Conservation (phyloP, 1,139 yeast genomes). For the Taphrina pruni region DNA sequence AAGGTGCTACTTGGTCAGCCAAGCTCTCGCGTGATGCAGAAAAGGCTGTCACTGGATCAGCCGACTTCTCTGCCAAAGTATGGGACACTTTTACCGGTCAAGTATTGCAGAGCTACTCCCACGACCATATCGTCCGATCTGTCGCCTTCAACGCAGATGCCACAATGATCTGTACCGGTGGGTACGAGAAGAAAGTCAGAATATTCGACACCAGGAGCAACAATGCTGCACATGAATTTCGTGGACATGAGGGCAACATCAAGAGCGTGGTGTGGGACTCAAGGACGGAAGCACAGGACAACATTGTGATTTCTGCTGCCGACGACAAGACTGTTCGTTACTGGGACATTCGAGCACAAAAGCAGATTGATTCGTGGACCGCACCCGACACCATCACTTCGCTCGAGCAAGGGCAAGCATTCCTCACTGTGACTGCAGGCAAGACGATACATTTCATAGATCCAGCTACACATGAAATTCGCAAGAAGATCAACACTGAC, state of each 20-base stretch:
- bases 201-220: constrained; percentile 45
- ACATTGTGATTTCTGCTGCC: constrained; percentile 48
- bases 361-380: constrained; percentile 39
- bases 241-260: constrained; percentile 45
- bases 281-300: constrained; percentile 24
- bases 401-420: constrained; percentile 43
- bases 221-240: constrained; percentile 42
- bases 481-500: constrained; percentile 48
- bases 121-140: constrained; percentile 52
- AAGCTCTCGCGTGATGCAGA: constrained; percentile 49
- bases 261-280: constrained; percentile 46
- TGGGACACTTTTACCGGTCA: constrained; percentile 52
- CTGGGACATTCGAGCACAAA: constrained; percentile 50
- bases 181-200: constrained; percentile 46
- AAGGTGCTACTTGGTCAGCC: constrained; percentile 55
- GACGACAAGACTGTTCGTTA: constrained; percentile 49
- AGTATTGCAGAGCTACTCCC: constrained; percentile 48
- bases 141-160: constrained; percentile 45
- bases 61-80: constrained; percentile 53
- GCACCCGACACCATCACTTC: constrained; percentile 37
- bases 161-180: constrained; percentile 45
- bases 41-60: constrained; percentile 52
- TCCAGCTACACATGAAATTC: constrained; percentile 45
- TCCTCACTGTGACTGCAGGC: constrained; percentile 50
- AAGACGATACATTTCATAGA: constrained; percentile 48